Evolutionary conservation across 2,329 filamentous ascomycete genomes (phyloP).

Genomic region (Aspergillus ochraceus): DNA sequence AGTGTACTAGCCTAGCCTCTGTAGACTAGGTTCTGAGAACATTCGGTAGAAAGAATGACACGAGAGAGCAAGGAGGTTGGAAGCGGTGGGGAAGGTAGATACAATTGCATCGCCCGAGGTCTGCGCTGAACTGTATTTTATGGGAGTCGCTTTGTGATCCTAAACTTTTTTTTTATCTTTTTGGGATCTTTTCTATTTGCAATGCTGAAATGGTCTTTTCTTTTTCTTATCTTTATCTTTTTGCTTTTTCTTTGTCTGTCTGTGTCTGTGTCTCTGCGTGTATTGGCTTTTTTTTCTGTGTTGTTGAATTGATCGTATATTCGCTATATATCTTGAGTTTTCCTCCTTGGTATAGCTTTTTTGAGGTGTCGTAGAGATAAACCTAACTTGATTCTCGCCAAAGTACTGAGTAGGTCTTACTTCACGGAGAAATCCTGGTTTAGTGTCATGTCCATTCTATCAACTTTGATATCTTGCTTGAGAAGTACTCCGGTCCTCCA

Average conservation of each 20-base stretch:
- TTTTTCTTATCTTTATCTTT: slow-evolving; percentile 10
- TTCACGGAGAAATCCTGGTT: too few species aligned
- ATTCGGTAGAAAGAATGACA: not conserved
- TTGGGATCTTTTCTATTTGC: slow-evolving; percentile 19
- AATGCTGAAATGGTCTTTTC: slow-evolving; percentile 18
- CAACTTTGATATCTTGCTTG: too few species aligned
- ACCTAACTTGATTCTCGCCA: too few species aligned
- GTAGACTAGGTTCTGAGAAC: slow-evolving; percentile 6
- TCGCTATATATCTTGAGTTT: not conserved
- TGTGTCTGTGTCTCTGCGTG: not conserved
- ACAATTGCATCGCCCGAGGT: slow-evolving; percentile 22
- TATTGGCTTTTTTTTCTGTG: not conserved
- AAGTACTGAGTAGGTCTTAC: too few species aligned
- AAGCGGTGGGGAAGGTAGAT: slow-evolving; percentile 16
- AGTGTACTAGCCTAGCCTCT: slow-evolving; percentile 7
- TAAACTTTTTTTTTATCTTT: not conserved
- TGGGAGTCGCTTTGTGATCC: slow-evolving; percentile 20
- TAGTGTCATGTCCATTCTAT: too few species aligned
- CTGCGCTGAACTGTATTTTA: slow-evolving; percentile 26
- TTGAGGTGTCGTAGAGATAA: not conserved
- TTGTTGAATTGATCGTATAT: not conserved
- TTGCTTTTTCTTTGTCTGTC: slow-evolving; percentile 7
- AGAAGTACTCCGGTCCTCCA: too few species aligned
- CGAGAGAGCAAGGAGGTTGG: not conserved
- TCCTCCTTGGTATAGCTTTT: not conserved